Evolutionary conservation across 192 early-diverging fungal genomes (phyloP).

Genomic region (Pilaira anomala): DNA sequence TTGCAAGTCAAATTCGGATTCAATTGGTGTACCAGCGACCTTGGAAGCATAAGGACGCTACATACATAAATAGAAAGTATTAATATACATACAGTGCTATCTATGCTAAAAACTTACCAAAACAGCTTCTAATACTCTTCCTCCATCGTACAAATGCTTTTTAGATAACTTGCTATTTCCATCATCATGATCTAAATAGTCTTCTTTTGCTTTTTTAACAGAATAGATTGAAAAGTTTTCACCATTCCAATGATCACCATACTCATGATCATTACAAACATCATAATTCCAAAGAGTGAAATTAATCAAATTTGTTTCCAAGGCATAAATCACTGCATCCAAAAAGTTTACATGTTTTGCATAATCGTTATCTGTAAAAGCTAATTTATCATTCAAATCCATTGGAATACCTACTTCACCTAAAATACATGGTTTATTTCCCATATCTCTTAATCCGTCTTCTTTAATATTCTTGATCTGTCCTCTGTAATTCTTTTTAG

Average conservation of each 20-base stretch:
- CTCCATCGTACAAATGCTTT: slow-evolving; percentile 59
- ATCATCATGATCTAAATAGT: slow-evolving; percentile 3
- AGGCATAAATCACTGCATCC: slow-evolving; percentile 68
- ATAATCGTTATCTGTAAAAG: slow-evolving; percentile 72
- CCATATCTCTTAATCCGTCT: slow-evolving; percentile 56
- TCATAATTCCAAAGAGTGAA: slow-evolving; percentile 91
- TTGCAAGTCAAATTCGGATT: slow-evolving; percentile 56
- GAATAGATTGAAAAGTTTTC: slow-evolving; percentile 81
- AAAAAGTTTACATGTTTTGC: slow-evolving; percentile 69
- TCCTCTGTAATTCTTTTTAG: slow-evolving; percentile 68
- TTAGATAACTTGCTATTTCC: slow-evolving; percentile 1
- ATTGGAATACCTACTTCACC: slow-evolving; percentile 86
- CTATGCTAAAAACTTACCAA: slow-evolving; percentile 43
- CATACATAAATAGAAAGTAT: neutral
- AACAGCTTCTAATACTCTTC: slow-evolving; percentile 75
- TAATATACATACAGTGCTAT: neutral
- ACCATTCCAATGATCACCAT: slow-evolving; percentile 84
- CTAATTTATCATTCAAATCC: slow-evolving; percentile 76
- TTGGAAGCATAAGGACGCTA: slow-evolving; percentile 78
- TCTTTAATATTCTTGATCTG: slow-evolving; percentile 68
- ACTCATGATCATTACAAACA: slow-evolving; percentile 69
- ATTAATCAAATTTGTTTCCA: slow-evolving; percentile 73
- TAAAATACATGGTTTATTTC: slow-evolving; percentile 63
- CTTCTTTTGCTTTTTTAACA: slow-evolving; percentile 16
- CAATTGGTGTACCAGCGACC: slow-evolving; percentile 62